A percentile compares a stretch with the other conserved stretches of the same genome.
These are phyloP conservation scores for Colletotrichum gloeosporioides DNA, from an alignment of 2,329 filamentous ascomycete species.

Conservation along the genomic window DNA sequence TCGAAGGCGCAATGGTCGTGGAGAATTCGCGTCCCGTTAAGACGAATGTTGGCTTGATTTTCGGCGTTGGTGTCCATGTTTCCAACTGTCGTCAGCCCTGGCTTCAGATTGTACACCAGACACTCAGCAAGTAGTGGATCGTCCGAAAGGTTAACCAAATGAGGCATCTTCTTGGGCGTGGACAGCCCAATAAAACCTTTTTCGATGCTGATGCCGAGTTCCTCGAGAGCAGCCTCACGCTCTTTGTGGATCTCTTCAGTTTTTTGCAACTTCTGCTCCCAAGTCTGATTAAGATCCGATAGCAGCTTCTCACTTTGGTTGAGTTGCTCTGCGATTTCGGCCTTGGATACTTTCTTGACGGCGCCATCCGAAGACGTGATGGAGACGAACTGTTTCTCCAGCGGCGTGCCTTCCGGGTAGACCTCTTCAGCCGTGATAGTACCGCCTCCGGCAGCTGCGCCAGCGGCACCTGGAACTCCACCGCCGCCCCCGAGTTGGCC, in stretches of 20 bases:
- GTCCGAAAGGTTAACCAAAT: conserved; percentile 97
- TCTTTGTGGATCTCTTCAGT: conserved; percentile 98
- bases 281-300: conserved; percentile 95
- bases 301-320: conserved; percentile 97
- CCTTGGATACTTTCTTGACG: conserved; percentile 95
- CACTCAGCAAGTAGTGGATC: conserved; percentile 94
- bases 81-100: conserved; percentile 90
- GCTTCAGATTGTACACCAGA: conserved; percentile 97
- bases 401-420: conserved; percentile 90
- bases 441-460: conserved; percentile 46
- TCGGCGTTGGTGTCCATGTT: conserved; percentile 86
- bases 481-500: conserved; percentile 76
- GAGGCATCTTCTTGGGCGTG: conserved; percentile 98
- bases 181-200: conserved; percentile 96
- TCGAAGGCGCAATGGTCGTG: conserved; percentile 94
- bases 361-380: conserved; percentile 86
- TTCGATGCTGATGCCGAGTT: conserved; percentile 97
- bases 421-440: conserved; percentile 72
- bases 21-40: conserved; percentile 93
- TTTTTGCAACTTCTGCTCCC: conserved; percentile 95
- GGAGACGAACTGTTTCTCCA: conserved; percentile 96
- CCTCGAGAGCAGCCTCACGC: conserved; percentile 91
- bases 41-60: conserved; percentile 81
- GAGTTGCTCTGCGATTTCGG: conserved; percentile 95
- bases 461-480: conserved; percentile 44